Percentiles rank a stretch among this genome's conserved stretches.
Evolutionary conservation across 768 basidiomycete genomes (phyloP).

Genomic region (Boletellus emodensis): DNA sequence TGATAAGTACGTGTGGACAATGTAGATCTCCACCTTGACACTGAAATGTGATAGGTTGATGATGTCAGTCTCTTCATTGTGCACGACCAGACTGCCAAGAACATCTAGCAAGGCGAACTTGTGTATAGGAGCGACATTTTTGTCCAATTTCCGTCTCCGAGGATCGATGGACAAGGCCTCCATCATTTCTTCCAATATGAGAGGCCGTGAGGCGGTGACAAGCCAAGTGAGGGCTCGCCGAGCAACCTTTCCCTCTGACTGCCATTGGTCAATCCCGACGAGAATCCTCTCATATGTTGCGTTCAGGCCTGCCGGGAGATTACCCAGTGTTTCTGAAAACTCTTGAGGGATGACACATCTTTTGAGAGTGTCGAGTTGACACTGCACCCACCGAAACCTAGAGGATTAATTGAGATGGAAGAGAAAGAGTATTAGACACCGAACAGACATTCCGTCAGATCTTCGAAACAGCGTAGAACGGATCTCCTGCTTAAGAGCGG

Average conservation of each 20-base stretch:
- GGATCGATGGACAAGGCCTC: neutral
- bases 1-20: neutral
- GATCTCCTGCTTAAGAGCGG: neutral
- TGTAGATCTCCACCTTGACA: neutral
- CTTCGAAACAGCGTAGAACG: neutral
- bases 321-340: neutral
- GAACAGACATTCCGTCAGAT: neutral
- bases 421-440: neutral
- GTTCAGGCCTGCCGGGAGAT: neutral
- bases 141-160: neutral
- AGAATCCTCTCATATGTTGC: constrained; percentile 5
- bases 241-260: neutral
- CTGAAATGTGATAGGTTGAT: neutral
- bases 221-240: neutral
- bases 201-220: neutral
- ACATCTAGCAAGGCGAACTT: neutral
- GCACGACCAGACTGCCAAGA: neutral
- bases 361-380: neutral
- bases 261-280: neutral
- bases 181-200: constrained; percentile 1
- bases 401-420: neutral
- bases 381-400: constrained; percentile 4
- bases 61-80: neutral
- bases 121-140: neutral
- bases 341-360: neutral